Evolutionary conservation across 169 alveolate genomes (phyloP), one percentile per base, ranked within the genome.

Genomic region (Plasmodium gonderi): DNA sequence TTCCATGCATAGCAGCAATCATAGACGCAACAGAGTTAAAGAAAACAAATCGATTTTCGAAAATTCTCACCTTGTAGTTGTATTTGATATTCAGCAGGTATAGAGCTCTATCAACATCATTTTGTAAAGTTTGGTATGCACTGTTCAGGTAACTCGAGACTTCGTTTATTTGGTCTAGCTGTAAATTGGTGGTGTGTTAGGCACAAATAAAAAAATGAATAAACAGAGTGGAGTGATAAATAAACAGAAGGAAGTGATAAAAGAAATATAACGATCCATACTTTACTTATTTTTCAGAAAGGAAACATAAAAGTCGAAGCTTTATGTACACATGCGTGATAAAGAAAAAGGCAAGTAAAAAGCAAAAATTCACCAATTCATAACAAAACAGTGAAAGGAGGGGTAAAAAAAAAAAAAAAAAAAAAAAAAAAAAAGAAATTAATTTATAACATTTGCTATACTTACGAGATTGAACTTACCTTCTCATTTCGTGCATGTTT

Each of bases 121-220:
- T 85, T 9, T 17, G 49, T 33, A 85, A 38, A 8, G 40, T 54
- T 75, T 7, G 40, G 67, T 85, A 85, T 74, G 92, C 92, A 75
- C 78, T 12, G 85, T 85, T 85, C 47, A 85, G 40, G 79, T 85
- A 75, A 33, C 92, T 85, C 1, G 92, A 85, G 20, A 74, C 92
- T 49, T 85, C 87, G 68, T 85, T 85, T 74, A 85, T 75, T 65
- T 75, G 65, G 8, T 74, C 92, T 14, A 74, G 12, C 92, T 85
- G n/a, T n/a, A n/a, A n/a, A n/a, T 51, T 23, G 20, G 65, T 65
- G 36, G 23, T 33, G 72, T 17, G 72, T 26, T 11, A 14, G 9
- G 40, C 11, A 69, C 14, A 36, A 69, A 29, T n/a, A 31, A 60
- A 23, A 81, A 29, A 29, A 60, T n/a, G 45, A 40, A 64, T 36